phyloP scores from a whole-genome alignment of 1,284 basidiomycete species.

The Fomitiporia mediterranea region DNA sequence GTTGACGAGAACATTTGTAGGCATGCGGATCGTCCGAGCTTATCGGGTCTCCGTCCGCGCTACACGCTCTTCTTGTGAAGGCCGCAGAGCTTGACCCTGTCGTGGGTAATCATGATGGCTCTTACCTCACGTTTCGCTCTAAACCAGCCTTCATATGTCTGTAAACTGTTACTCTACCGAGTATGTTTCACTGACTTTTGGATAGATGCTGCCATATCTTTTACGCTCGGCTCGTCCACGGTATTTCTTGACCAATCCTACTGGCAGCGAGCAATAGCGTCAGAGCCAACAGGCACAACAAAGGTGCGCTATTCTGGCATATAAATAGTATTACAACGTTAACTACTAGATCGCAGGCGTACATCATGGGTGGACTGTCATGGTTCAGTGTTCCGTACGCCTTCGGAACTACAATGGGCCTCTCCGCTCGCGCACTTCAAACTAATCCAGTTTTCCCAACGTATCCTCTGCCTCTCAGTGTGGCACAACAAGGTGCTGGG shows the following conservation, averaged over 20 bases:
- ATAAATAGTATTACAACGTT: no score
- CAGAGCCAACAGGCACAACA: constrained; percentile 24
- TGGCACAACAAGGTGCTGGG: constrained; percentile 46
- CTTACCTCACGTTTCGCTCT: constrained; percentile 66
- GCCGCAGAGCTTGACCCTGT: constrained; percentile 48
- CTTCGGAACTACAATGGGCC: constrained; percentile 53
- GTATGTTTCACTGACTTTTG: not conserved
- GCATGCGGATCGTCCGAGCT: constrained; percentile 47
- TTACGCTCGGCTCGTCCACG: constrained; percentile 14
- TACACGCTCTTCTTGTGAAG: constrained; percentile 57
- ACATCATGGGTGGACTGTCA: constrained; percentile 51
- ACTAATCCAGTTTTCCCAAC: constrained; percentile 48
- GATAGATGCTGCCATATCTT: constrained; percentile 16
- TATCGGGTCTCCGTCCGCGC: constrained; percentile 51
- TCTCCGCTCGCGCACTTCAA: constrained; percentile 48
- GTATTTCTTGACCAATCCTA: constrained; percentile 34
- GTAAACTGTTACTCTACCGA: not conserved
- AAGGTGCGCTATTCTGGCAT: no score
- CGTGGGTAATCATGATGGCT: constrained; percentile 60
- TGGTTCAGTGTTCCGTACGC: constrained; percentile 62
- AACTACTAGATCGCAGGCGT: no score
- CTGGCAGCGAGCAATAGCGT: constrained; percentile 29
- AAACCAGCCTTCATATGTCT: constrained; percentile 51
- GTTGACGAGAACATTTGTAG: not conserved
- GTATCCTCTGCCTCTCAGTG: constrained; percentile 46